Conservation (phyloP, 176 grass and related monocot genomes). For the Coix lacrymajobi region DNA sequence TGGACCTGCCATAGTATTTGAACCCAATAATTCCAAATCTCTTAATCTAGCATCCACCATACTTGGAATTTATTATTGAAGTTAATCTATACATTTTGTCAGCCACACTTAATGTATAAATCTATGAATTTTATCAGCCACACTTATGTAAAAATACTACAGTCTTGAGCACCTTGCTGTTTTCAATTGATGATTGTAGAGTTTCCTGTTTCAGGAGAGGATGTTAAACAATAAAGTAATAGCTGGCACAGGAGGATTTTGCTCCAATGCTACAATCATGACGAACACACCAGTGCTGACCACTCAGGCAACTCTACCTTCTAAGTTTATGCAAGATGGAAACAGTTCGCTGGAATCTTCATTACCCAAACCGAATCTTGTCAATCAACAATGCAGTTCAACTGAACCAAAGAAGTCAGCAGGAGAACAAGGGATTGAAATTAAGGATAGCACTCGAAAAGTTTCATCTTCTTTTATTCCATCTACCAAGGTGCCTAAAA, state of each 20-base stretch:
- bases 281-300: slow-evolving; percentile 11
- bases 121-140: background rate
- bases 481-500: slow-evolving; percentile 26
- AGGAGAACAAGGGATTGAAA: slow-evolving; percentile 6
- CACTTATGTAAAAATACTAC: background rate
- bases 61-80: background rate
- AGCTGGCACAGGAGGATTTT: background rate
- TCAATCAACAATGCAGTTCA: slow-evolving; percentile 6
- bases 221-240: slow-evolving; percentile 44
- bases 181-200: slow-evolving; percentile 17
- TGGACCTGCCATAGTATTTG: background rate
- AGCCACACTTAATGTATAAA: background rate
- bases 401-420: slow-evolving; percentile 31
- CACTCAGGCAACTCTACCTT: background rate
- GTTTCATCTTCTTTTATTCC: slow-evolving; percentile 15
- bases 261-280: slow-evolving; percentile 3
- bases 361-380: slow-evolving; percentile 5
- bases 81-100: background rate
- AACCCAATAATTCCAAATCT: background rate
- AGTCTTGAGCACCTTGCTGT: background rate
- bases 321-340: slow-evolving; percentile 14
- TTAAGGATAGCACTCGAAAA: background rate
- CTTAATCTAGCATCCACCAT: background rate
- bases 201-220: slow-evolving; percentile 62
- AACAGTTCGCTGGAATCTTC: background rate